Percentiles rank a stretch among this genome's conserved stretches.
Conservation (phyloP, 305 asterid genomes). For the Rubia tinctorum region DNA sequence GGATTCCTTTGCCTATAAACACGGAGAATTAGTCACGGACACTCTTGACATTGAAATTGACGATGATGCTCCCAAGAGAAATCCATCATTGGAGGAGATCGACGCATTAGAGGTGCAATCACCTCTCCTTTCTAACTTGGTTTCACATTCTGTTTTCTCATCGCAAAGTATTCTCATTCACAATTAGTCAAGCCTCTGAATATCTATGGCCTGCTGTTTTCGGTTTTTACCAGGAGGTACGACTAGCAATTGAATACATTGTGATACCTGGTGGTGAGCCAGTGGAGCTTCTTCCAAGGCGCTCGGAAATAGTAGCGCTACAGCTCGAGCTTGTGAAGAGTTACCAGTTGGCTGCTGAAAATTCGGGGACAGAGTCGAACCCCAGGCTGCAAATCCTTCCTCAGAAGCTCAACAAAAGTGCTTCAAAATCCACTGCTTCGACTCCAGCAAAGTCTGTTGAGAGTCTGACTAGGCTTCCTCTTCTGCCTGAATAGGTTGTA, state of each 20-base stretch:
- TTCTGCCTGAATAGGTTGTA: slow-evolving; percentile 53
- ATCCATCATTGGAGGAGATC: slow-evolving; percentile 93
- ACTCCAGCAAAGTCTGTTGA: slow-evolving; percentile 25
- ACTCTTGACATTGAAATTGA: slow-evolving; percentile 64
- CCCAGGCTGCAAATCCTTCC: slow-evolving; percentile 96
- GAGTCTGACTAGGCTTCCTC: slow-evolving; percentile 50
- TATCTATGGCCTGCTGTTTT: slow-evolving; percentile 4
- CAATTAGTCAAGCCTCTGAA: not conserved
- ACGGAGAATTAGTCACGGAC: slow-evolving; percentile 37
- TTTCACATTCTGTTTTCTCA: not conserved
- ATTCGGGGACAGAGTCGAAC: slow-evolving; percentile 81
- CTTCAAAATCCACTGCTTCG: slow-evolving; percentile 25
- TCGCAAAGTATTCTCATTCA: not conserved
- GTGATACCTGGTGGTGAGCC: slow-evolving; percentile 98
- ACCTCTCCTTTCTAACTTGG: too few species aligned
- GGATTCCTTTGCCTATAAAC: slow-evolving; percentile 52
- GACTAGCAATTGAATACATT: slow-evolving; percentile 94
- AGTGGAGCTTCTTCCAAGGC: slow-evolving; percentile 94
- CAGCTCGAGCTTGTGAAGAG: slow-evolving; percentile 91
- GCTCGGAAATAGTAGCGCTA: slow-evolving; percentile 84
- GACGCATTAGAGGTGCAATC: slow-evolving; percentile 88
- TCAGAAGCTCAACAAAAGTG: slow-evolving; percentile 48
- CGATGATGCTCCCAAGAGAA: slow-evolving; percentile 82
- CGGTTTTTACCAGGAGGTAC: slow-evolving; percentile 59
- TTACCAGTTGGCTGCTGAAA: slow-evolving; percentile 78